Conservation (phyloP, 1,139 yeast genomes). For the Arxiozyma slooffiae region DNA sequence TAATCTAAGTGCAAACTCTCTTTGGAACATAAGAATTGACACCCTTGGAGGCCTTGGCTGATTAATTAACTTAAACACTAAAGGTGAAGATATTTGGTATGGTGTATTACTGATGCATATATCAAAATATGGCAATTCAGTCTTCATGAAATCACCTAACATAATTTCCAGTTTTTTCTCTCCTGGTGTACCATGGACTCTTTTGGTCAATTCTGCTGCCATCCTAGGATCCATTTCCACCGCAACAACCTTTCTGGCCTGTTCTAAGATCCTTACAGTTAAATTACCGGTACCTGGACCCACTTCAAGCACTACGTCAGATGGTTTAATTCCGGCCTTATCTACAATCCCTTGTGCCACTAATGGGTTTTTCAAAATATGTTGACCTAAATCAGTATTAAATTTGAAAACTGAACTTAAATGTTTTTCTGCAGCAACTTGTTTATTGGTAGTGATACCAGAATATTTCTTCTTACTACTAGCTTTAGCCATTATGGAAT, state of each 20-base stretch:
- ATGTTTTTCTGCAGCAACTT: conserved; percentile 58
- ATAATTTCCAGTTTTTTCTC: conserved; percentile 85
- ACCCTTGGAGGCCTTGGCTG: conserved; percentile 93
- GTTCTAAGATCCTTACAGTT: conserved; percentile 84
- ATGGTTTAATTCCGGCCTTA: conserved; percentile 85
- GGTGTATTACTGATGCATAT: conserved; percentile 96
- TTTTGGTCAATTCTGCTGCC: conserved; percentile 96
- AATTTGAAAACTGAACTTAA: conserved; percentile 83
- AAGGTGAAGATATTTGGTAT: conserved; percentile 91
- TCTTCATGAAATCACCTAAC: conserved; percentile 92
- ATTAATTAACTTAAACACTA: conserved; percentile 82
- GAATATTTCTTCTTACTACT: conserved; percentile 30
- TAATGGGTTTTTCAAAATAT: conserved; percentile 86
- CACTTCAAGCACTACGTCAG: conserved; percentile 88
- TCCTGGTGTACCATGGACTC: conserved; percentile 93
- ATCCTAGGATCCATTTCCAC: conserved; percentile 98
- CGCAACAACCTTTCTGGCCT: conserved; percentile 78
- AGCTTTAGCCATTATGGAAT: conserved; percentile 27
- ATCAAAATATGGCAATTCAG: conserved; percentile 90
- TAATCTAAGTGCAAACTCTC: conserved; percentile 89
- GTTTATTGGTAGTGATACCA: conserved; percentile 35
- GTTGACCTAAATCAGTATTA: conserved; percentile 96
- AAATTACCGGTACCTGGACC: conserved; percentile 99
- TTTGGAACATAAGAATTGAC: conserved; percentile 91
- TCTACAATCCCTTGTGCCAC: conserved; percentile 98